Evolutionary conservation across 2,329 filamentous ascomycete species (phyloP), one percentile per base, ranked within the genome.

Genomic region (Rhynchosporium graminicola): DNA sequence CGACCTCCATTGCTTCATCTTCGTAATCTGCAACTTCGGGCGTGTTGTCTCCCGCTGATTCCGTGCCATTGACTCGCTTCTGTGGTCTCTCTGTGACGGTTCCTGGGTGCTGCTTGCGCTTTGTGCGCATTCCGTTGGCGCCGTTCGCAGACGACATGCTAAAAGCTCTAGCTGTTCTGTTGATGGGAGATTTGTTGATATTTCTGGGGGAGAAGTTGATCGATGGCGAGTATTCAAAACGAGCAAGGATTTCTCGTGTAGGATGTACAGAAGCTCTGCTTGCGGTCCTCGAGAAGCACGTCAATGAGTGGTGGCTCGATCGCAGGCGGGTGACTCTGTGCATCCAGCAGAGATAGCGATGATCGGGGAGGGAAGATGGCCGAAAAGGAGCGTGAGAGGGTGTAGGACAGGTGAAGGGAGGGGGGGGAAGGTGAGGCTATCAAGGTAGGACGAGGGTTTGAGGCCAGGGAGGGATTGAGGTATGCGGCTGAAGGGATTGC

Each of bases 1-100:
- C 79, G 29, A 72, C 63, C 55, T 77, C 76, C 52, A 69, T 62
- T 15, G 71, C 70, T 15, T 79, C 68, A 0, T 77, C 77, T 0
- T 70, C 67, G 28, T 71, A 70, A 28, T 68, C 57, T 5, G 52
- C 61, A 7, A 72, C 56, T 45, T 75, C 74, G 7, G 72, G 72
- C 13, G 72, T 74, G 45, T 74, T 75, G 15, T 72, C 68, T 12
- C 72, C 72, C 4, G 67, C 68, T 28, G 74, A 75, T 28, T 75
- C 70, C 52, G 72, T 74, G 12, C 72, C 74, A 59, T 72, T 74
- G n/a, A 74, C 69, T 50, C 74, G 73, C 54, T 75, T 75, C 55
- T 71, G 70, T 3, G 74, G 74, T 57, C 73, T 66, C 56, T 73
- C 73, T 4, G 65, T 63, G 12, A 64, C 51, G 1, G 64, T 51